Percentiles rank a stretch among this genome's conserved stretches.
phyloP scores from a whole-genome alignment of 495 filamentous ascomycete genomes.

The Penicillium herquei region DNA sequence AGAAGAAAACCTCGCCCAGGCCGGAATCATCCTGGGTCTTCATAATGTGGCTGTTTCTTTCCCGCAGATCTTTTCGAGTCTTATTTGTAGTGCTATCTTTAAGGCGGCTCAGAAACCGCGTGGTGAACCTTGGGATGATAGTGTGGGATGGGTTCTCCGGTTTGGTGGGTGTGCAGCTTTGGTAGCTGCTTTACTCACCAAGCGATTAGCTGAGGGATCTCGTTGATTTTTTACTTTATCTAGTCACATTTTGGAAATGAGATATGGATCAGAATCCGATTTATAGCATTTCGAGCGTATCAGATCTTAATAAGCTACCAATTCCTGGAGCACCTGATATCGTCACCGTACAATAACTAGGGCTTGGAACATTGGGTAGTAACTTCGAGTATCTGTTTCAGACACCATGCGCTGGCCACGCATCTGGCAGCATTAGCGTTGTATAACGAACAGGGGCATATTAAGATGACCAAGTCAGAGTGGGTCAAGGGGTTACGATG shows the following conservation, averaged over 20 bases:
- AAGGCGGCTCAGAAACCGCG: conserved; percentile 76
- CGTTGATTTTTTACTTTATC: background rate
- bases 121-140: conserved; percentile 77
- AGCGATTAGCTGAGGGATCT: conserved; percentile 39
- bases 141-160: conserved; percentile 79
- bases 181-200: conserved; percentile 68
- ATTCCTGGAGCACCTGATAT: too few relatives aligned
- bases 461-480: background rate
- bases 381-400: too few relatives aligned
- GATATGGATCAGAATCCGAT: too few relatives aligned
- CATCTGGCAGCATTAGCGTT: too few relatives aligned
- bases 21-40: conserved; percentile 83
- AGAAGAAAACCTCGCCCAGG: conserved; percentile 53
- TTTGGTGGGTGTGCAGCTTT: conserved; percentile 76
- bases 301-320: too few relatives aligned
- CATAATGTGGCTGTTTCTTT: conserved; percentile 90
- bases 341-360: too few relatives aligned
- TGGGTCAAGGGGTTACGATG: conserved; percentile 11
- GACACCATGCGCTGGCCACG: too few relatives aligned
- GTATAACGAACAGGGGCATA: too few relatives aligned
- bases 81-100: conserved; percentile 80
- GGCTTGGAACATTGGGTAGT: too few relatives aligned
- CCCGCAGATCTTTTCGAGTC: conserved; percentile 83
- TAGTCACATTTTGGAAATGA: background rate
- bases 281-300: too few relatives aligned